phyloP scores from a whole-genome alignment of 2,329 filamentous ascomycete species.

The Trichoderma semiorbis region DNA sequence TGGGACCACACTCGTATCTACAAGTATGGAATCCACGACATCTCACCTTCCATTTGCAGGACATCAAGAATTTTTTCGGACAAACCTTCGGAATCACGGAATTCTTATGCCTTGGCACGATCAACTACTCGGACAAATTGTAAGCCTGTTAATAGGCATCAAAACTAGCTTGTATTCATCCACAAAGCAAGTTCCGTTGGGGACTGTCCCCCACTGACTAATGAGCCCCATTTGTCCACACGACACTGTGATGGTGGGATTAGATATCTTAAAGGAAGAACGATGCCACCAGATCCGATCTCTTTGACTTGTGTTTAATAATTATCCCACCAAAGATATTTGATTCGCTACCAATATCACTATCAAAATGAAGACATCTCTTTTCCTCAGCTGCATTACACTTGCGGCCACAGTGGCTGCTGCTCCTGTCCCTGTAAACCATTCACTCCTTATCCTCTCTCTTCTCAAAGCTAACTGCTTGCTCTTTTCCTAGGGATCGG shows the following conservation, averaged over 20 bases:
- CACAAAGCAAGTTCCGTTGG: neutral
- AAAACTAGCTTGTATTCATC: neutral
- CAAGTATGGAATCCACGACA: neutral
- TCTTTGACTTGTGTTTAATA: neutral
- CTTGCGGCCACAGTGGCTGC: conserved; percentile 3
- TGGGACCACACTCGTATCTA: neutral
- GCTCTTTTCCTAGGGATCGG: neutral
- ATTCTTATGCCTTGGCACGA: neutral
- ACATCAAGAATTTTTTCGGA: neutral
- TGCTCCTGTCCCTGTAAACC: neutral
- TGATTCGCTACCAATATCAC: neutral
- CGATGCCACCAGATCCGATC: neutral
- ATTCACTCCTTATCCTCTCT: too few species aligned
- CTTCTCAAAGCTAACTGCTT: neutral
- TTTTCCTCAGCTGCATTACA: neutral
- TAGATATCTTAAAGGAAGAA: neutral
- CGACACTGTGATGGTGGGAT: neutral
- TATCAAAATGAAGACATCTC: conserved; percentile 8
- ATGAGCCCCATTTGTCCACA: neutral
- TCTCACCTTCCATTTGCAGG: neutral
- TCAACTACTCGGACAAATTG: neutral
- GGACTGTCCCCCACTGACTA: neutral
- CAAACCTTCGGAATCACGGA: neutral
- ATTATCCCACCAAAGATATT: neutral
- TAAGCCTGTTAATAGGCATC: neutral